Percentiles rank a stretch among this genome's conserved stretches.
Evolutionary conservation across 129 eudicot genomes (phyloP).

Genomic region (Lactuca saligna): DNA sequence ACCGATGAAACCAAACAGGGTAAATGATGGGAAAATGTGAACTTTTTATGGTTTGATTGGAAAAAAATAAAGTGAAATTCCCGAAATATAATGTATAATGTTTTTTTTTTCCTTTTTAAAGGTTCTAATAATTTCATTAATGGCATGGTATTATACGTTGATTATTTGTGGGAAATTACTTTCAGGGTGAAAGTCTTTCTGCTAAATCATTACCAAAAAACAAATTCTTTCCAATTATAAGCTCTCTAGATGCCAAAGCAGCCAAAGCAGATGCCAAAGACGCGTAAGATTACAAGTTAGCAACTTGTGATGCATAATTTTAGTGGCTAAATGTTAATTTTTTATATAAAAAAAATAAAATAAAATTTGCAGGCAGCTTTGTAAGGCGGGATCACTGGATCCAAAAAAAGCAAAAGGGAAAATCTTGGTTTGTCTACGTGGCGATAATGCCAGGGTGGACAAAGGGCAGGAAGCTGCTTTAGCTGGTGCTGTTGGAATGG

Average conservation of each 20-base stretch:
- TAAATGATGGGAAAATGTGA: too few relatives aligned
- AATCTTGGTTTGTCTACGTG: conserved; percentile 80
- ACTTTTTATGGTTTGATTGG: too few relatives aligned
- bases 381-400: conserved; percentile 73
- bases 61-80: too few relatives aligned
- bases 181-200: conserved; percentile 90
- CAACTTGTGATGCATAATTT: conserved; percentile 5
- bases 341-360: too few relatives aligned
- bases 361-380: conserved; percentile 49
- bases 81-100: too few relatives aligned
- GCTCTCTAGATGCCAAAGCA: conserved; percentile 57
- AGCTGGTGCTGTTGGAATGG: conserved; percentile 93
- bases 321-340: conserved; percentile 1
- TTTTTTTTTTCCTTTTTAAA: too few relatives aligned
- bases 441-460: conserved; percentile 73
- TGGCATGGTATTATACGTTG: not conserved
- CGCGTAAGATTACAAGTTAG: conserved; percentile 57
- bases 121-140: too few relatives aligned
- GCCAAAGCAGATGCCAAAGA: conserved; percentile 54
- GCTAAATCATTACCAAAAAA: conserved; percentile 42
- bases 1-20: too few relatives aligned
- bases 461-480: conserved; percentile 78
- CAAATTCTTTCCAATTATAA: conserved; percentile 48
- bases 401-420: conserved; percentile 69
- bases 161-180: conserved; percentile 1